Evolutionary conservation across 495 filamentous ascomycete species (phyloP).

Genomic region (Penicillium desertorum): DNA sequence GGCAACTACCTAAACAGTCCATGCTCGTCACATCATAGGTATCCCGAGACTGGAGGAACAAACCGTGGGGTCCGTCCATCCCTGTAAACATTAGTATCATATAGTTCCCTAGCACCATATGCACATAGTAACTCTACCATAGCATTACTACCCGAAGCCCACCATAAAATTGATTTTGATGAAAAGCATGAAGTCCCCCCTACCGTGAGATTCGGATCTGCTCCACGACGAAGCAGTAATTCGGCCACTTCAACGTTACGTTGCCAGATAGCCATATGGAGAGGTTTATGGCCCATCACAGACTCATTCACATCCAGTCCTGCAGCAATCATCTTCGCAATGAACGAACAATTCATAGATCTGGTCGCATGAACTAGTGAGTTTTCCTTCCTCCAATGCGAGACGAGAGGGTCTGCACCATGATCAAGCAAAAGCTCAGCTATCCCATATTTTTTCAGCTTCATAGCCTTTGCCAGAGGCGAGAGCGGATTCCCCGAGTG

Average conservation of each 20-base stretch:
- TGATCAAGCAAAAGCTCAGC: background rate
- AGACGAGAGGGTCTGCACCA: slow-evolving; percentile 1
- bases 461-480: background rate
- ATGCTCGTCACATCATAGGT: background rate
- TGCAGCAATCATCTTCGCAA: background rate
- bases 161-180: background rate
- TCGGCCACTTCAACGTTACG: background rate
- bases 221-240: slow-evolving; percentile 3
- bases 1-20: background rate
- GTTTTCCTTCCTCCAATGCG: background rate
- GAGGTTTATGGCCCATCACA: background rate
- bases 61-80: background rate
- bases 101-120: background rate
- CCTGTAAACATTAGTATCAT: background rate
- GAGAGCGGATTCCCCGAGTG: background rate
- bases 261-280: slow-evolving; percentile 1
- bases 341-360: background rate
- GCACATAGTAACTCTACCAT: background rate
- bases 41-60: background rate
- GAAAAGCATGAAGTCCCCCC: background rate
- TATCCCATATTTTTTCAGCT: background rate
- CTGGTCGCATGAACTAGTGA: background rate
- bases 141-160: background rate
- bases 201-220: background rate
- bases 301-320: slow-evolving; percentile 5